phyloP scores from a whole-genome alignment of 2,329 filamentous ascomycete genomes.

The Colletotrichum spinosum region DNA sequence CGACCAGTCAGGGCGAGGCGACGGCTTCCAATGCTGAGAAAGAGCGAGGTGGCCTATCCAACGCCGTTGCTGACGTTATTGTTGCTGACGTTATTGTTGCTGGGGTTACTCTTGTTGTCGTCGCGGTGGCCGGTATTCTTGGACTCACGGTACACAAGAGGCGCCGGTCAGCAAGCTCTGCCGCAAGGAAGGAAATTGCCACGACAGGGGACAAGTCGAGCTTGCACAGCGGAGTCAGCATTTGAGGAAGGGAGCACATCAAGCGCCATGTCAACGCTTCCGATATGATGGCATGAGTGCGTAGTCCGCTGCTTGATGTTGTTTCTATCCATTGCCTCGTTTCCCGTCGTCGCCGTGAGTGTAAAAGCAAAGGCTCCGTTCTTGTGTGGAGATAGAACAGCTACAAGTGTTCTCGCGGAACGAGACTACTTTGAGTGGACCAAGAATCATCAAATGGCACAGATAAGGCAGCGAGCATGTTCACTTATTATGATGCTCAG shows the following conservation, averaged over 20 bases:
- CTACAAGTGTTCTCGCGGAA: too few relatives aligned
- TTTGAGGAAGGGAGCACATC: not conserved
- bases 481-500: too few relatives aligned
- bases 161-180: conserved; percentile 2
- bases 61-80: conserved; percentile 48
- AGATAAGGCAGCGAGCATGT: too few relatives aligned
- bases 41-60: conserved; percentile 44
- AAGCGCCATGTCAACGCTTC: not conserved
- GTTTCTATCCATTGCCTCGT: too few relatives aligned
- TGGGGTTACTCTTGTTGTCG: conserved; percentile 46
- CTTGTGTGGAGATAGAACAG: too few relatives aligned
- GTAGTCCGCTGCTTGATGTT: too few relatives aligned
- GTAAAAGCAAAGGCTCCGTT: too few relatives aligned
- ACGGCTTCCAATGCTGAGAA: conserved; percentile 10
- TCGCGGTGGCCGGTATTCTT: conserved; percentile 34
- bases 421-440: too few relatives aligned
- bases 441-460: too few relatives aligned
- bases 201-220: conserved; percentile 14
- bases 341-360: too few relatives aligned
- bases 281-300: too few relatives aligned
- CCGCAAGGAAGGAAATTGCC: not conserved
- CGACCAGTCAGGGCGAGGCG: conserved; percentile 43
- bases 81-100: conserved; percentile 49
- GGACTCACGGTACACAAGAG: conserved; percentile 18
- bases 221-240: conserved; percentile 7